These are phyloP conservation scores for Endoconidiophora laricicola DNA, from an alignment of 2,329 filamentous ascomycete species.

Conservation along the genomic window DNA sequence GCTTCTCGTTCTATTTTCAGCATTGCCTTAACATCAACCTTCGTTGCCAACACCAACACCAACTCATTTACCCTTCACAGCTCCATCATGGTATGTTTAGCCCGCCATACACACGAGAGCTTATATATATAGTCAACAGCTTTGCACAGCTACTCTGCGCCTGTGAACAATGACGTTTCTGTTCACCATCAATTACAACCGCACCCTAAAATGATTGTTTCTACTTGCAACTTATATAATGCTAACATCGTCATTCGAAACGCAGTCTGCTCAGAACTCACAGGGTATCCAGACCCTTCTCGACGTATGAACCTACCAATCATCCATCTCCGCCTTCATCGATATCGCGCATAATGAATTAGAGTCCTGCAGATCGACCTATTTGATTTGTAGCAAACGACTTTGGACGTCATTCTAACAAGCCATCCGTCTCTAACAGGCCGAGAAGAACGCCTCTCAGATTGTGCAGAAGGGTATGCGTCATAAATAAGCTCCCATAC, in stretches of 20 bases:
- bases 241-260: neutral
- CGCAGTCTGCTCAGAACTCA: constrained; percentile 91
- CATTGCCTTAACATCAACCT: no score
- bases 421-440: constrained; percentile 25
- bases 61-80: no score
- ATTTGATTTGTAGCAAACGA: neutral
- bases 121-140: neutral
- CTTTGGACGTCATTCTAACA: neutral
- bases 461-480: constrained; percentile 85
- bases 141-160: neutral
- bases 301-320: constrained; percentile 49
- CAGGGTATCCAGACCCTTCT: constrained; percentile 96
- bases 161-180: neutral
- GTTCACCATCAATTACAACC: neutral
- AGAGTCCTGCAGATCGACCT: neutral
- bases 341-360: no score
- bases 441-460: constrained; percentile 95
- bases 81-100: neutral
- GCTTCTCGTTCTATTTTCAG: no score
- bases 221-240: neutral
- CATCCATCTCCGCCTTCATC: no score
- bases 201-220: neutral
- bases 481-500: neutral
- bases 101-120: neutral
- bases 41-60: no score